Base-by-base conservation (phyloP, 495 filamentous ascomycete genomes). In the Halenospora varia region DNA sequence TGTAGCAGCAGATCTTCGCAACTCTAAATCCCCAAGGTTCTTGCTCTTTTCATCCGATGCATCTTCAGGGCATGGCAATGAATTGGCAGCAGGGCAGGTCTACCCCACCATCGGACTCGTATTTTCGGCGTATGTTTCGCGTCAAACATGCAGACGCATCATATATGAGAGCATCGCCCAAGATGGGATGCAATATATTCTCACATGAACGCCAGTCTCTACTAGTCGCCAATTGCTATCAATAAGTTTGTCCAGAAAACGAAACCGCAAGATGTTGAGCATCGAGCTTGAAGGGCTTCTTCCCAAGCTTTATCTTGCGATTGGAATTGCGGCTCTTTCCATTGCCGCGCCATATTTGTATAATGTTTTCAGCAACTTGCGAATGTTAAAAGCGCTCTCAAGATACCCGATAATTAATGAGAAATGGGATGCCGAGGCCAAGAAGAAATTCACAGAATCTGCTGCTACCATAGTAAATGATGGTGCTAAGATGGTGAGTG, bases 371-470 rank as follows among this genome's bases (percentile, higher is more conserved):
- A 53, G 35, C 22, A 13, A 41, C 3, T 26, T 55, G 20, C 40
- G 52, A 13, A 13, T 25, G 25, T 44, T 20, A 29, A 23, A 25
- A 45, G 52, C 52, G n/a, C 23, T 55, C 19, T 45, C 39, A 9
- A 45, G 42, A 25, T 55, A 45, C 18, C 52, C 52, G 18, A 55
- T 55, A 11, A 39, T 25, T 9, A 55, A 55, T 18, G 40, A 46
- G 40, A 55, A 46, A 55, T 55, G 52, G 52, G 52, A 55, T 23
- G 52, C 52, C 2, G 52, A n/a, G n/a, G 52, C 52, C 6, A 55
- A 55, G 41, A n/a, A 55, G 20, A 18, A 45, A 3, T 55, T 55
- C 23, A 24, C 39, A 22, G 22, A n/a, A 45, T 8, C 2, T 45
- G 52, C 35, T 25, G 18, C 4, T 11, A 24, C 39, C 2, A 25